Evolutionary conservation across 106 monocot species (phyloP).

Genomic region (Posidonia australis): DNA sequence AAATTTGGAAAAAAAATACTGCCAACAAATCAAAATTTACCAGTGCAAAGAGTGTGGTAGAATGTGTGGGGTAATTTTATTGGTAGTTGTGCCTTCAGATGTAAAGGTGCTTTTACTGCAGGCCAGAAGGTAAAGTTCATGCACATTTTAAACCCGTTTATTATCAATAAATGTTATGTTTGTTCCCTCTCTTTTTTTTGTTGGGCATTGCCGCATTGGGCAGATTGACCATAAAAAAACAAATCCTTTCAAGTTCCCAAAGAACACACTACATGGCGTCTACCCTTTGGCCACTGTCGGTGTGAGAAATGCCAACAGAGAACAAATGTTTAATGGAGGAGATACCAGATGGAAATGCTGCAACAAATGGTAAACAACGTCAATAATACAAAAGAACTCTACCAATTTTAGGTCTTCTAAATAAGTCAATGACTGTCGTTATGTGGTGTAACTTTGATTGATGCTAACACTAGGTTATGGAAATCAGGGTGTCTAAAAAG

Average conservation of each 20-base stretch:
- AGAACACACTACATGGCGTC: background rate
- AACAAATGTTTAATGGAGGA: too few relatives aligned
- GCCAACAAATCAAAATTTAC: background rate
- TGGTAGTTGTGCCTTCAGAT: constrained; percentile 1
- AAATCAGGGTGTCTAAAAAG: background rate
- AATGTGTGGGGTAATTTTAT: background rate
- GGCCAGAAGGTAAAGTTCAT: background rate
- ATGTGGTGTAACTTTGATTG: too few relatives aligned
- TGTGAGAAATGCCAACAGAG: too few relatives aligned
- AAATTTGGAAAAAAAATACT: background rate
- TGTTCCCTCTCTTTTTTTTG: background rate
- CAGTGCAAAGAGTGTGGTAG: background rate
- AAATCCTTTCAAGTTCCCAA: background rate
- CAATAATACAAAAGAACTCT: too few relatives aligned
- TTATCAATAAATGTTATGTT: background rate
- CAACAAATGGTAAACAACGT: too few relatives aligned
- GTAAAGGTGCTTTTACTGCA: background rate
- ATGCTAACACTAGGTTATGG: background rate
- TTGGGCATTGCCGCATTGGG: background rate
- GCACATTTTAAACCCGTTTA: background rate
- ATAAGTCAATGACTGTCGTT: too few relatives aligned
- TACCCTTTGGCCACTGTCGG: background rate
- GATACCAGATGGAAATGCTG: too few relatives aligned
- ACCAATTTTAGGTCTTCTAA: too few relatives aligned
- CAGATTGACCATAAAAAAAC: background rate